phyloP scores from a whole-genome alignment of 1,284 basidiomycete species.

The Trametes hirsuta region DNA sequence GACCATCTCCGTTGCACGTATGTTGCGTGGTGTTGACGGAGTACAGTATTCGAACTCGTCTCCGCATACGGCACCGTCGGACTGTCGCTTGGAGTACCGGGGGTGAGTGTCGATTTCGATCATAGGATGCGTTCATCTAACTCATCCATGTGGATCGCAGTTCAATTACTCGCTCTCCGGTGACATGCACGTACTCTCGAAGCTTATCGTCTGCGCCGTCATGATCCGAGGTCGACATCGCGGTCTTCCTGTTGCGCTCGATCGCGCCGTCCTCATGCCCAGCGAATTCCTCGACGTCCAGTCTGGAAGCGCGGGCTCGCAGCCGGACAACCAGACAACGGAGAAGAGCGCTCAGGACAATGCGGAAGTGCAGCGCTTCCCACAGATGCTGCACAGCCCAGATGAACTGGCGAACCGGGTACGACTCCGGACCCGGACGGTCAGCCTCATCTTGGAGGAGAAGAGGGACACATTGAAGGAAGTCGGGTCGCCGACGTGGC shows the following conservation, averaged over 20 bases:
- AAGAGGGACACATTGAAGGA: conserved; percentile 7
- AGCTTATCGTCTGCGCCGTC: conserved; percentile 72
- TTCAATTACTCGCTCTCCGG: conserved; percentile 70
- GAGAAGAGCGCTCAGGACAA: background rate
- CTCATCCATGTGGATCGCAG: conserved; percentile 27
- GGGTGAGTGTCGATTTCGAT: conserved; percentile 35
- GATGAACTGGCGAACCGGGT: conserved; percentile 17
- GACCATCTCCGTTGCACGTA: background rate
- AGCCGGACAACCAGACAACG: background rate
- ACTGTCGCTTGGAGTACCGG: conserved; percentile 69
- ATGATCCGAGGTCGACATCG: conserved; percentile 82
- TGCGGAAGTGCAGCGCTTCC: background rate
- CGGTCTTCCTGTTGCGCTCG: conserved; percentile 73
- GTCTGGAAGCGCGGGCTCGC: background rate
- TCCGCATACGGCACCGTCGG: conserved; percentile 75
- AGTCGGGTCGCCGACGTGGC: conserved; percentile 2
- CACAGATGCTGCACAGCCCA: conserved; percentile 6
- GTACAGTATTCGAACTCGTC: conserved; percentile 64
- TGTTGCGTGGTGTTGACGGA: background rate
- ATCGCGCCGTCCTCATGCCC: conserved; percentile 63
- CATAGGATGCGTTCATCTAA: too few species aligned
- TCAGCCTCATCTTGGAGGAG: conserved; percentile 20
- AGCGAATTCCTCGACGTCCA: conserved; percentile 23
- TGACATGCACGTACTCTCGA: conserved; percentile 67
- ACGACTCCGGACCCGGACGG: conserved; percentile 18